Percentiles rank a stretch among this genome's conserved stretches.
phyloP scores from a whole-genome alignment of 2,329 filamentous ascomycete species.

The Magnaporthiopsis rhizophila region DNA sequence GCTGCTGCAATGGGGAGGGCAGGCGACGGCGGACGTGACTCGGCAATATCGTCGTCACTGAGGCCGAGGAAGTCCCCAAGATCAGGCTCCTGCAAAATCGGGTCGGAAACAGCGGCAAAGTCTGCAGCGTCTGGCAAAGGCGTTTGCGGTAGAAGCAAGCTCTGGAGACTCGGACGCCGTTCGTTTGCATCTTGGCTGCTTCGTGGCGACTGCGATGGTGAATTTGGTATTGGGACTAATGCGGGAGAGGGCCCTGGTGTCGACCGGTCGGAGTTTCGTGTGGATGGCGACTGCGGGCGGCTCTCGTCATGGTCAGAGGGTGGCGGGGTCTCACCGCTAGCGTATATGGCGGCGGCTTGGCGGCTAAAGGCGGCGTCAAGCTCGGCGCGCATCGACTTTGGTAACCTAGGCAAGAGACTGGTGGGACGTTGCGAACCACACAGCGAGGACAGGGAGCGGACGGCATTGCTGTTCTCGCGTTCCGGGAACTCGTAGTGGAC shows the following conservation, averaged over 20 bases:
- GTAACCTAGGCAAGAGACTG: slow-evolving; percentile 7
- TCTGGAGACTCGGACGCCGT: slow-evolving; percentile 16
- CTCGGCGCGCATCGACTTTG: slow-evolving; percentile 12
- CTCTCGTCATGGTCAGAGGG: slow-evolving; percentile 11
- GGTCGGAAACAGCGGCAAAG: slow-evolving; percentile 15
- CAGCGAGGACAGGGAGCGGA: slow-evolving; percentile 2
- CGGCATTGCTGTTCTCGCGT: slow-evolving; percentile 6
- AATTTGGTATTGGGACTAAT: slow-evolving; percentile 9
- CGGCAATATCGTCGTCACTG: slow-evolving; percentile 51
- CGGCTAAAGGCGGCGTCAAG: slow-evolving; percentile 9
- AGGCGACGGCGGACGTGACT: slow-evolving; percentile 19
- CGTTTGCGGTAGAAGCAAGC: not conserved
- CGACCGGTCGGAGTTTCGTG: not conserved
- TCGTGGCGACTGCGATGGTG: slow-evolving; percentile 7
- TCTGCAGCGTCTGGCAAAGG: not conserved
- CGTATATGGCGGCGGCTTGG: slow-evolving; percentile 5
- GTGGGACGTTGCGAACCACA: slow-evolving; percentile 2
- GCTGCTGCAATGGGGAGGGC: not conserved
- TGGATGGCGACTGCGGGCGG: not conserved
- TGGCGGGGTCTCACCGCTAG: slow-evolving; percentile 10
- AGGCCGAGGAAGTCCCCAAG: slow-evolving; percentile 46
- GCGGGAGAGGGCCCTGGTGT: slow-evolving; percentile 15
- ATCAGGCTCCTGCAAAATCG: slow-evolving; percentile 40
- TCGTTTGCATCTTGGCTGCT: not conserved
- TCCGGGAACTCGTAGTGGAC: slow-evolving; percentile 8